Conservation (phyloP, 129 eudicot genomes). For the Artemisia argyi region DNA sequence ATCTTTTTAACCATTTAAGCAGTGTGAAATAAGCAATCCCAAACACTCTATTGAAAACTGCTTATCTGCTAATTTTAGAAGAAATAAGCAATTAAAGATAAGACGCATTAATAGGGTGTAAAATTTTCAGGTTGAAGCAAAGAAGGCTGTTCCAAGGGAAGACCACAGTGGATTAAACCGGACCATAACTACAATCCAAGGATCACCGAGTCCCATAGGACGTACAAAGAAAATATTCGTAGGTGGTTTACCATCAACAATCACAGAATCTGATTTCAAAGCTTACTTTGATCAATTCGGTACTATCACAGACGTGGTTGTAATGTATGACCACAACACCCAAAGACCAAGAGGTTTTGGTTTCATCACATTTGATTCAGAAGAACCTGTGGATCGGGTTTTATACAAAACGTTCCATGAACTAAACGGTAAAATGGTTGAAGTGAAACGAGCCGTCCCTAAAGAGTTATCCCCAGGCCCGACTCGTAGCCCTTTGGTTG, state of each 20-base stretch:
- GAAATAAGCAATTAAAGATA: not conserved
- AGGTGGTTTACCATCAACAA: constrained; percentile 87
- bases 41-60: not conserved
- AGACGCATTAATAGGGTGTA: constrained; percentile 8
- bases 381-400: constrained; percentile 74
- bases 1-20: too few relatives aligned
- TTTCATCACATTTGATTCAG: constrained; percentile 78
- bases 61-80: not conserved
- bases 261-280: constrained; percentile 81
- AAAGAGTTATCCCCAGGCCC: constrained; percentile 82
- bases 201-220: constrained; percentile 66
- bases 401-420: constrained; percentile 77
- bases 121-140: constrained; percentile 77
- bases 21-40: too few relatives aligned
- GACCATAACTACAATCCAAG: constrained; percentile 59
- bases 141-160: constrained; percentile 98
- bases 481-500: constrained; percentile 56
- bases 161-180: constrained; percentile 64
- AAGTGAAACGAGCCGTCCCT: constrained; percentile 90
- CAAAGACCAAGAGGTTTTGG: constrained; percentile 96
- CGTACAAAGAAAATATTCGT: constrained; percentile 92
- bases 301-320: constrained; percentile 73
- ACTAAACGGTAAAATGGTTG: constrained; percentile 84
- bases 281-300: constrained; percentile 84
- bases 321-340: constrained; percentile 91